Evolutionary conservation across 768 basidiomycete genomes (phyloP).

Genomic region (Tylopilus intermedius): DNA sequence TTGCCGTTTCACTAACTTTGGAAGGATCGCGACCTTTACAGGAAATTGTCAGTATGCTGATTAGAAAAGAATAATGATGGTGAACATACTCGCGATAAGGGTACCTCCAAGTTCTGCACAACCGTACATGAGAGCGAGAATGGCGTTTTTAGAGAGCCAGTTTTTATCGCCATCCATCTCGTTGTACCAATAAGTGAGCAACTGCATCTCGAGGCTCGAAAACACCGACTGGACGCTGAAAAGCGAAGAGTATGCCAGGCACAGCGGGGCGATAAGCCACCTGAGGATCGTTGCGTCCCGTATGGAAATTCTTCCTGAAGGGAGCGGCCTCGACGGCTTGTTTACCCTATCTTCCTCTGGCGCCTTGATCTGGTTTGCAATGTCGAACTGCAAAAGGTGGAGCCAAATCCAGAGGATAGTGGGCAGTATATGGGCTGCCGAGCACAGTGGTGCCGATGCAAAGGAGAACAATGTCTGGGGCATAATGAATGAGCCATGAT

Average conservation of each 20-base stretch:
- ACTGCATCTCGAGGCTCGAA: conserved; percentile 32
- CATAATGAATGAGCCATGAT: not conserved
- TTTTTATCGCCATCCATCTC: conserved; percentile 35
- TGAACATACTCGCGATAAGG: conserved; percentile 31
- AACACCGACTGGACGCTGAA: conserved; percentile 31
- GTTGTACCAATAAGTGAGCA: conserved; percentile 35
- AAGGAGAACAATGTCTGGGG: conserved; percentile 31
- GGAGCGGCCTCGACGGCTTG: conserved; percentile 43
- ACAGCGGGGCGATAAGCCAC: conserved; percentile 33
- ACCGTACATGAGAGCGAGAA: conserved; percentile 37
- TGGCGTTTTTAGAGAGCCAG: conserved; percentile 36
- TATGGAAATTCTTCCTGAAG: conserved; percentile 38
- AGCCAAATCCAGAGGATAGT: conserved; percentile 41
- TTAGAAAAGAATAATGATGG: not conserved
- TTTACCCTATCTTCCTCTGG: conserved; percentile 42
- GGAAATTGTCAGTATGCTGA: not conserved
- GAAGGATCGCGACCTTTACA: conserved; percentile 21
- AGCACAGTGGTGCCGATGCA: conserved; percentile 30
- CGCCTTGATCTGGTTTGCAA: conserved; percentile 41
- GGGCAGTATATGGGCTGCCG: conserved; percentile 17
- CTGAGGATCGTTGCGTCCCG: conserved; percentile 33
- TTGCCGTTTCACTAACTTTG: conserved; percentile 24
- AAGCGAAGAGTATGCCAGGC: conserved; percentile 31
- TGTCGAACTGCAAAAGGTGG: conserved; percentile 41
- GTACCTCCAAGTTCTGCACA: conserved; percentile 37